Conservation (phyloP, 768 basidiomycete genomes). For the Tylopilus felleus region DNA sequence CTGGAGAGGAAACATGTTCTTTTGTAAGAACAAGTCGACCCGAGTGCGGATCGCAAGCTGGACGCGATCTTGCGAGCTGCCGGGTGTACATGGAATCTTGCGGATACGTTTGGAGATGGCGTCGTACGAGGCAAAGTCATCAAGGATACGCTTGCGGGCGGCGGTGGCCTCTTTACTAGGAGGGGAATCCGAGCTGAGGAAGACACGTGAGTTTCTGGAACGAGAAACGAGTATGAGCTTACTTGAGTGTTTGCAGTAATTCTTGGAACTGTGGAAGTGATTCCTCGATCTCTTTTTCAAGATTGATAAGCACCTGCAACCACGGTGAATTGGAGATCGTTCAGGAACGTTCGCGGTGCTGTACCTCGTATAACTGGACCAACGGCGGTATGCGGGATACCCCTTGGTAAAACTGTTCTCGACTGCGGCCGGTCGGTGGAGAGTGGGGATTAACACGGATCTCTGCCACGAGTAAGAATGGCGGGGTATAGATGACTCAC, state of each 20-base stretch:
- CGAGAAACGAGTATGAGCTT: conserved; percentile 5
- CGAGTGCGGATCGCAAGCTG: conserved; percentile 77
- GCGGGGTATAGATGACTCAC: conserved; percentile 47
- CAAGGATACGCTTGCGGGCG: conserved; percentile 77
- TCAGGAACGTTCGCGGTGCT: conserved; percentile 1
- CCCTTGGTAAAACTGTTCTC: conserved; percentile 77
- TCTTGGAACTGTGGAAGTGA: conserved; percentile 87
- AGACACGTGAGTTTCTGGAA: conserved; percentile 1
- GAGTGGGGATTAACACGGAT: neutral
- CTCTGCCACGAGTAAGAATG: neutral
- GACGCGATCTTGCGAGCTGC: conserved; percentile 78
- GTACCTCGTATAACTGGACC: conserved; percentile 67
- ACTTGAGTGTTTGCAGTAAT: conserved; percentile 70
- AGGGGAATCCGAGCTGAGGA: conserved; percentile 40
- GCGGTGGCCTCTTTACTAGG: conserved; percentile 65
- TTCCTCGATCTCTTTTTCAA: conserved; percentile 91
- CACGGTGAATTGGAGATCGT: neutral
- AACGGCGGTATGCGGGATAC: conserved; percentile 55
- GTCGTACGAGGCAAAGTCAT: conserved; percentile 88
- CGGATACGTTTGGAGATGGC: conserved; percentile 82
- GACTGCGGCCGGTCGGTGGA: conserved; percentile 39
- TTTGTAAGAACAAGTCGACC: conserved; percentile 79
- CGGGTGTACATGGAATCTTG: conserved; percentile 59
- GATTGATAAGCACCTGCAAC: conserved; percentile 56
- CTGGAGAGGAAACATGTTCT: conserved; percentile 71